These are phyloP conservation scores for Eucalyptus urophylla DNA, from an alignment of 345 rosid species.

Conservation along the genomic window DNA sequence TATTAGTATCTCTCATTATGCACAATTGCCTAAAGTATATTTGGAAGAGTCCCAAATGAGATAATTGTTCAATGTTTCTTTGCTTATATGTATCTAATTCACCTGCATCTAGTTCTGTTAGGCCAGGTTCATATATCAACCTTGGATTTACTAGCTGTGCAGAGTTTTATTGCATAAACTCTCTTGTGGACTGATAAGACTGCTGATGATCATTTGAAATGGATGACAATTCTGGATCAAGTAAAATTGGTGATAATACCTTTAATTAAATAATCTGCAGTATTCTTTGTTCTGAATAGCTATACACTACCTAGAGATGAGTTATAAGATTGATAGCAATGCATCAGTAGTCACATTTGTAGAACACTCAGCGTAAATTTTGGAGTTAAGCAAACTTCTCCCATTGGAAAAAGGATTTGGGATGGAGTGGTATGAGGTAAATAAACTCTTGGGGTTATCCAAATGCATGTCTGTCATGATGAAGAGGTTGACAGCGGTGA, in stretches of 20 bases:
- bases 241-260: not conserved
- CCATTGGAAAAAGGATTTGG: not conserved
- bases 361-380: not conserved
- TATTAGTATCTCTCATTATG: not conserved
- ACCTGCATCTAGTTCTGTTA: not conserved
- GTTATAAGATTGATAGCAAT: not conserved
- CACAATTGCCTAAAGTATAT: not conserved
- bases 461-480: slow-evolving; percentile 53
- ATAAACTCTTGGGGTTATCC: not conserved
- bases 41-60: not conserved
- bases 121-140: not conserved
- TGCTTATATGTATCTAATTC: not conserved
- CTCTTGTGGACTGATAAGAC: not conserved
- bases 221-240: not conserved
- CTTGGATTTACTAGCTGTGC: not conserved
- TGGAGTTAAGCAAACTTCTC: not conserved
- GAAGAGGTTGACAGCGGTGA: slow-evolving; percentile 19
- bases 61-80: not conserved
- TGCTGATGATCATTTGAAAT: not conserved
- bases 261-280: not conserved
- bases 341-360: not conserved
- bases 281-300: not conserved
- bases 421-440: not conserved
- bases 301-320: not conserved
- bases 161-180: not conserved